These are phyloP conservation scores for Teratosphaeria destructans DNA, from an alignment of 2,329 filamentous ascomycete genomes.

Conservation along the genomic window DNA sequence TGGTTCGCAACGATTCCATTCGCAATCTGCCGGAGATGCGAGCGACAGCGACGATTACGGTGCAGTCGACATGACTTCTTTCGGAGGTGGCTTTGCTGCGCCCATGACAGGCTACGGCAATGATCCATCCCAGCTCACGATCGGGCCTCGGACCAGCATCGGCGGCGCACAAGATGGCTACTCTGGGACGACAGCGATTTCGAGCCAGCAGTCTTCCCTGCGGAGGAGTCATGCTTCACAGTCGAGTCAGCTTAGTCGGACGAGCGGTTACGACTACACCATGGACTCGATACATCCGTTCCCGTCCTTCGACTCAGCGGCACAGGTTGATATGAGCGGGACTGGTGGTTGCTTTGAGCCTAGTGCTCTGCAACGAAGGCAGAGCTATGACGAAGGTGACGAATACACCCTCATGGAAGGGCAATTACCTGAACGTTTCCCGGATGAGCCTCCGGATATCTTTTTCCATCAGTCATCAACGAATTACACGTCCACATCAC, in stretches of 20 bases:
- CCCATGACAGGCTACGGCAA: conserved; percentile 49
- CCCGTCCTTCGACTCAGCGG: conserved; percentile 46
- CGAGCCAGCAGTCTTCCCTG: conserved; percentile 35
- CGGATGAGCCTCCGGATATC: conserved; percentile 67
- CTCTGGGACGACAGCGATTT: conserved; percentile 27
- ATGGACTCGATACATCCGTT: conserved; percentile 48
- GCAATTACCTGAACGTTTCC: conserved; percentile 26
- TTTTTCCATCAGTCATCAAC: conserved; percentile 82
- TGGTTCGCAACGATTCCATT: conserved; percentile 24
- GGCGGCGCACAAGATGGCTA: conserved; percentile 20
- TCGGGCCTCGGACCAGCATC: conserved; percentile 6
- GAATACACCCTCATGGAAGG: conserved; percentile 47
- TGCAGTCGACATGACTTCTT: conserved; percentile 60
- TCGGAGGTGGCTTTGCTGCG: conserved; percentile 61
- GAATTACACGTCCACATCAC: conserved; percentile 29
- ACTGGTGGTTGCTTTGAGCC: conserved; percentile 83
- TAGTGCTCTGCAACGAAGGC: conserved; percentile 49
- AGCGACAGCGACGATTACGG: conserved; percentile 62
- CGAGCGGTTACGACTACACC: conserved; percentile 32
- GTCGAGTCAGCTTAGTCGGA: conserved; percentile 25
- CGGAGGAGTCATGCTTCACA: conserved; percentile 34
- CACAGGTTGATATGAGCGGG: conserved; percentile 73
- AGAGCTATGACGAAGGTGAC: conserved; percentile 90
- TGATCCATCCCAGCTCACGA: conserved; percentile 33
- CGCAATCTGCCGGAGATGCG: conserved; percentile 26